Base-by-base conservation (phyloP, 805 yeast genomes). In the Yarrowia sp. region DNA sequence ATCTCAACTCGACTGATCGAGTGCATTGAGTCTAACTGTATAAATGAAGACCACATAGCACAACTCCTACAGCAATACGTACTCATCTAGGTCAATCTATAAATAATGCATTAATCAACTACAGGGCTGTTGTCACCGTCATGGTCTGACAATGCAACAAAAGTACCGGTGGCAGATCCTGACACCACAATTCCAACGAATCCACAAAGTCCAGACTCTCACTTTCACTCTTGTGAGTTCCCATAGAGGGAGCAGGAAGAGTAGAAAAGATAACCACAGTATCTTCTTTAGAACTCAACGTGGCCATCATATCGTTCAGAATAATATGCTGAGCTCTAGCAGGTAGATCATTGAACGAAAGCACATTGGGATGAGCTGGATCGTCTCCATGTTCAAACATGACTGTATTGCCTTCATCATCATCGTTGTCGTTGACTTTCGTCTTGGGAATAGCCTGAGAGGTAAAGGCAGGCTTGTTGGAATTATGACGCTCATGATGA, bases 61-160 rank as follows among this genome's bases (percentile, higher is more conserved):
- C n/a, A n/a, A n/a, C n/a, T n/a, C n/a, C n/a, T n/a, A 22, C 28
- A 22, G 5, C 28, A 22, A 3, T 22, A 22, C 28, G 28, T 22
- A 3, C 4, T 22, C 5, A 22, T 5, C 5, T 22, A 3, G 3
- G 3, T 22, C 28, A 13, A 43, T 43, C 15, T 43, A 45, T 15
- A 39, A n/a, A 45, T 42, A 22, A 22, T 22, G 28, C 28, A 22
- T 43, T 42, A n/a, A 11, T 18, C 8, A n/a, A n/a, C 69, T 77
- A 92, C 67, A 93, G 78, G 38, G 96, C 95, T 6, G 98, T 92
- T 0, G 99, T 93, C 1, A 93, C 99, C 0, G 99, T 95, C 81
- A 95, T 92, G 0, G 96, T 88, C 77, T 91, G 96, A 0, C 98
- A 90, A 72, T 95, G 93, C 64, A 95, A 81, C 67, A 95, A 75